A percentile compares a stretch with the other conserved stretches of the same genome.
phyloP scores from a whole-genome alignment of 2,329 filamentous ascomycete genomes.

The Elsinoe perseae region DNA sequence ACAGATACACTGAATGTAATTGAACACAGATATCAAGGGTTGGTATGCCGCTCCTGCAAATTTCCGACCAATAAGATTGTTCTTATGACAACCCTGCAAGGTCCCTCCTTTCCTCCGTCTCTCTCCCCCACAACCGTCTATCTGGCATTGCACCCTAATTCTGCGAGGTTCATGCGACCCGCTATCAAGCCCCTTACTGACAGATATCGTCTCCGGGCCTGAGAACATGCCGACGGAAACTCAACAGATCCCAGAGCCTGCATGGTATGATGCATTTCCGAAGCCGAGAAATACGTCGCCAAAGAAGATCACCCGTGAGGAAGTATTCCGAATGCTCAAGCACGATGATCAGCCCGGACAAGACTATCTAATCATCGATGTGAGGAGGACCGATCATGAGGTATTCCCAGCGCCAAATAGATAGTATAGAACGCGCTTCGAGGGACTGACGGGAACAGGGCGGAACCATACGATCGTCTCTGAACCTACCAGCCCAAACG shows the following conservation, averaged over 20 bases:
- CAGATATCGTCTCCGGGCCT: neutral
- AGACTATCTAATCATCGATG: neutral
- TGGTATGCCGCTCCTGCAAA: too few relatives aligned
- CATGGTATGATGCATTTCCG: slow-evolving; percentile 2
- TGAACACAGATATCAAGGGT: too few relatives aligned
- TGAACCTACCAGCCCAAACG: slow-evolving; percentile 4
- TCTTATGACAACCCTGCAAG: neutral
- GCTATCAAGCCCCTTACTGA: neutral
- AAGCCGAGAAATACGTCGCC: neutral
- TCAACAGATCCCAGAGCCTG: neutral
- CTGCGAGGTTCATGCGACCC: neutral
- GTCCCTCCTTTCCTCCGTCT: neutral
- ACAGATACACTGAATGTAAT: too few relatives aligned
- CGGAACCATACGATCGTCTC: neutral
- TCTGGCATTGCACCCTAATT: neutral
- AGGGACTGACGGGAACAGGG: neutral
- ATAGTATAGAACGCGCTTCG: neutral
- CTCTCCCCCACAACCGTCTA: neutral
- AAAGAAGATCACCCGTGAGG: neutral
- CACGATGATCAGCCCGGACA: neutral
- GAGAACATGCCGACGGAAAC: neutral
- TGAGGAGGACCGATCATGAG: slow-evolving; percentile 5
- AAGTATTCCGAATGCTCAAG: neutral
- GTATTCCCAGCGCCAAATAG: neutral
- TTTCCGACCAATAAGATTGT: neutral